These are phyloP conservation scores for Cucurbita maxima DNA, from an alignment of 306 rosid genomes.

Conservation along the genomic window DNA sequence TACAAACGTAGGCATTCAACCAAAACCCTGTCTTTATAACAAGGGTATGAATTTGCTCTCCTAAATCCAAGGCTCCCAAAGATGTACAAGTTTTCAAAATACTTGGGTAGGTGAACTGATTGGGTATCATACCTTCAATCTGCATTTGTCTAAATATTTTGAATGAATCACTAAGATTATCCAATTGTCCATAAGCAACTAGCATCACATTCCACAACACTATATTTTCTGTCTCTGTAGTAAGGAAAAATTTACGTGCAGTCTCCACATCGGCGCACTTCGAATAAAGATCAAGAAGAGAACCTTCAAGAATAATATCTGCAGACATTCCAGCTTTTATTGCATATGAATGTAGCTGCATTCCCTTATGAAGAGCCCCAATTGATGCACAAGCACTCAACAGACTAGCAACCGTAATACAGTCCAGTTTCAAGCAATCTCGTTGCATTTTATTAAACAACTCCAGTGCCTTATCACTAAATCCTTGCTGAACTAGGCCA, in stretches of 20 bases:
- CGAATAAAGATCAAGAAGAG: conserved; percentile 81
- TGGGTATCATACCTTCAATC: conserved; percentile 62
- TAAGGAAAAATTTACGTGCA: conserved; percentile 55
- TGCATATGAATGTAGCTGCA: conserved; percentile 63
- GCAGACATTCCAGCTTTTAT: conserved; percentile 66
- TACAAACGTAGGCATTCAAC: conserved; percentile 56
- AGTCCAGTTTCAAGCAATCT: conserved; percentile 58
- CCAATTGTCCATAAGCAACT: conserved; percentile 62
- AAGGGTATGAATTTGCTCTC: conserved; percentile 70
- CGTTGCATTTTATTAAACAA: conserved; percentile 52
- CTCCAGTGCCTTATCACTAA: conserved; percentile 38
- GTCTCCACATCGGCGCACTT: conserved; percentile 59
- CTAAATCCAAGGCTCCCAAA: conserved; percentile 54
- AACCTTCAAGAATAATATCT: conserved; percentile 68
- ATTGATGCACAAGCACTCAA: conserved; percentile 59
- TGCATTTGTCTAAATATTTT: conserved; percentile 58
- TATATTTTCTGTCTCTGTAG: conserved; percentile 57
- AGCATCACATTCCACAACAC: conserved; percentile 87
- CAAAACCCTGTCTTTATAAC: conserved; percentile 73
- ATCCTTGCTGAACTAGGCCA: conserved; percentile 65
- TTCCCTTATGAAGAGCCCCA: conserved; percentile 45
- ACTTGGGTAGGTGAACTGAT: conserved; percentile 81
- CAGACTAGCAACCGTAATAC: conserved; percentile 72
- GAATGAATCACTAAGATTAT: conserved; percentile 42
- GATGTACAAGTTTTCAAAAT: conserved; percentile 70